These are phyloP conservation scores for Pisolithus albus DNA, from an alignment of 768 basidiomycete species.

Conservation along the genomic window DNA sequence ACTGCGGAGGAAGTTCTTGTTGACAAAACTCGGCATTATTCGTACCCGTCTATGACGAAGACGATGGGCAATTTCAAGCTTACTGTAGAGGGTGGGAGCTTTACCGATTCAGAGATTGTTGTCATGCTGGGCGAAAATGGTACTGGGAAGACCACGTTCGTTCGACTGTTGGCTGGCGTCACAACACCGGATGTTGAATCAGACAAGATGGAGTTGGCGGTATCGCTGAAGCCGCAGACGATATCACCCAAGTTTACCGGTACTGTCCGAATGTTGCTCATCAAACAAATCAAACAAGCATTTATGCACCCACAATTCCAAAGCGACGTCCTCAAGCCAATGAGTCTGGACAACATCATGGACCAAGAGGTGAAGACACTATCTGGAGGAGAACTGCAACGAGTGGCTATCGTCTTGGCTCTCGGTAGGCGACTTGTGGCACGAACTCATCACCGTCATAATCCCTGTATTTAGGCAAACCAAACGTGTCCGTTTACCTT, in stretches of 20 bases:
- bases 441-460: not conserved
- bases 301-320: slow-evolving; percentile 99
- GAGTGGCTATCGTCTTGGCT: slow-evolving; percentile 93
- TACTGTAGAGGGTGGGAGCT: slow-evolving; percentile 80
- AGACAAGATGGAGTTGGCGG: slow-evolving; percentile 72
- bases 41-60: slow-evolving; percentile 95
- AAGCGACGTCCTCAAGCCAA: slow-evolving; percentile 95
- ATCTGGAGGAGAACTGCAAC: slow-evolving; percentile 96
- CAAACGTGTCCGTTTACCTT: slow-evolving; percentile 78
- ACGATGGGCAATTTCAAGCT: slow-evolving; percentile 95
- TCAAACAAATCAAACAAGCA: slow-evolving; percentile 90
- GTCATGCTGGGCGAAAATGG: slow-evolving; percentile 99
- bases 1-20: slow-evolving; percentile 84
- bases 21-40: slow-evolving; percentile 84
- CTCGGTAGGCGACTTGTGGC: slow-evolving; percentile 46
- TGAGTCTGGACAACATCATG: slow-evolving; percentile 90
- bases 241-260: slow-evolving; percentile 98
- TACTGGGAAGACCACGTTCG: slow-evolving; percentile 97
- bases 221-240: slow-evolving; percentile 98
- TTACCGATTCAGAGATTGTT: slow-evolving; percentile 99
- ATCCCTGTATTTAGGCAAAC: slow-evolving; percentile 49
- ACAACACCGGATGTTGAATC: slow-evolving; percentile 72
- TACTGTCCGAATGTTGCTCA: slow-evolving; percentile 87
- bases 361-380: slow-evolving; percentile 98
- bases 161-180: slow-evolving; percentile 91